These are phyloP conservation scores for Glaciozyma martinii DNA, from an alignment of 768 basidiomycete genomes.

Conservation along the genomic window DNA sequence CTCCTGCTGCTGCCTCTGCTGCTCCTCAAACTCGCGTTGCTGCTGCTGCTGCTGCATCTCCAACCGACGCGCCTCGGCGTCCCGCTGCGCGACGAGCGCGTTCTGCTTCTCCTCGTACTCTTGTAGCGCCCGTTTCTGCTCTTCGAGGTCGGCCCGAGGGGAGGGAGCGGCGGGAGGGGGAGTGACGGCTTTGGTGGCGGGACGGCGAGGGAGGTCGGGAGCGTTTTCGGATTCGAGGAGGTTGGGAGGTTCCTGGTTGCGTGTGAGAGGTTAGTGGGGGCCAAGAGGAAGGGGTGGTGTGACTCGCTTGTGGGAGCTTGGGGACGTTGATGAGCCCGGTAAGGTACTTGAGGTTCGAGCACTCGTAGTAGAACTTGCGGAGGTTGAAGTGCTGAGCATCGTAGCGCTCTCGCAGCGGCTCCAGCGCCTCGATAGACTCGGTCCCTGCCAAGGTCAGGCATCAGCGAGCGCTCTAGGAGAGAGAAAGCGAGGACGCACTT, in stretches of 20 bases:
- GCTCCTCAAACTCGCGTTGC: conserved; percentile 78
- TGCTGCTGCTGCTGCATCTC: conserved; percentile 67
- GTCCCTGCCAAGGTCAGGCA: conserved; percentile 51
- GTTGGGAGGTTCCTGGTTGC: conserved; percentile 82
- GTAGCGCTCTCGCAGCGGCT: conserved; percentile 78
- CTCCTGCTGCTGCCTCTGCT: conserved; percentile 79
- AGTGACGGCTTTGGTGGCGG: conserved; percentile 45
- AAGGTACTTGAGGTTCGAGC: conserved; percentile 94
- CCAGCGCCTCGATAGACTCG: conserved; percentile 75
- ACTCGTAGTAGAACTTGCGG: conserved; percentile 98
- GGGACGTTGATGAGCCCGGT: conserved; percentile 97
- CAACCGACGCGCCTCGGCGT: conserved; percentile 72
- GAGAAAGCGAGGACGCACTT: conserved; percentile 53
- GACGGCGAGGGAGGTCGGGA: conserved; percentile 79
- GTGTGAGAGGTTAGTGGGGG: background rate
- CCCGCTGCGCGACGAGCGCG: conserved; percentile 69
- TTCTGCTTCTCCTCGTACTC: conserved; percentile 93
- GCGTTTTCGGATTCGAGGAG: conserved; percentile 67
- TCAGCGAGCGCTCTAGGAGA: background rate
- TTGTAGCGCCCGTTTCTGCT: conserved; percentile 88
- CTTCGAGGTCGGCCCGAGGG: conserved; percentile 55
- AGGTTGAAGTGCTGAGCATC: conserved; percentile 84
- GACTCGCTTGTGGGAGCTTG: conserved; percentile 75
- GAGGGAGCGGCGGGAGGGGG: conserved; percentile 65
- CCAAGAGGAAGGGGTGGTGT: background rate